Evolutionary conservation across 345 rosid species (phyloP), one percentile per base, ranked within the genome.

Genomic region (Capsella bursapastoris): DNA sequence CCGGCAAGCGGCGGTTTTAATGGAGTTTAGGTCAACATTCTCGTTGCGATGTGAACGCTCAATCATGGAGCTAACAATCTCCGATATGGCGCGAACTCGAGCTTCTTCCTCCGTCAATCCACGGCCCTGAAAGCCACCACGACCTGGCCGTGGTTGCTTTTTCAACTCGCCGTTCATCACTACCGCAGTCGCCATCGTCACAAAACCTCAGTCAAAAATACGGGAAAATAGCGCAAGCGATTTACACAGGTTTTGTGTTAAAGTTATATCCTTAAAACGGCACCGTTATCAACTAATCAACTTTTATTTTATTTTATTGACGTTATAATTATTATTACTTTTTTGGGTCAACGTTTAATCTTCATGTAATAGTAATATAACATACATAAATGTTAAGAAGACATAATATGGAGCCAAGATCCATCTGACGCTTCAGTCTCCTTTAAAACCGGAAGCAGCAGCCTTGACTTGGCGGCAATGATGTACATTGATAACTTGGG

Each of bases 71-170:
- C 83, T 89, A 29, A 96, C 98, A 16, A 96, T 90, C 79, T 92
- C 99, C 1, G 95, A 90, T 71, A 96, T 92, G 60, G 99, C 98
- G 45, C 95, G 80, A 4, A 96, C 93, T 52, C 99, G 80, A 28
- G 99, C 98, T 71, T 96, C 99, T 73, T 90, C 98, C 72, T 96
- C 99, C 2, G 95, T 85, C 5, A 96, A 82, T 0, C 96, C 97
- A 8, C 89, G 97, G 15, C 89, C 86, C 58, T 90, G 88, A 75
- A 67, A 92, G 4, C 97, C 99, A 44, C 98, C 99, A 60, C 91
- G 82, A 0, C 99, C 99, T 1, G 98, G 98, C 6, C 91, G 84
- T 3, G 97, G 95, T 4, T 14, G 87, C 85, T 83, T 90, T 75
- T 82, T 85, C 32, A 81, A 5, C 51, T 88, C 90, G 64, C 65